Base-by-base conservation (phyloP, 2,329 filamentous ascomycete genomes). In the Pseudodiploospora longispora region DNA sequence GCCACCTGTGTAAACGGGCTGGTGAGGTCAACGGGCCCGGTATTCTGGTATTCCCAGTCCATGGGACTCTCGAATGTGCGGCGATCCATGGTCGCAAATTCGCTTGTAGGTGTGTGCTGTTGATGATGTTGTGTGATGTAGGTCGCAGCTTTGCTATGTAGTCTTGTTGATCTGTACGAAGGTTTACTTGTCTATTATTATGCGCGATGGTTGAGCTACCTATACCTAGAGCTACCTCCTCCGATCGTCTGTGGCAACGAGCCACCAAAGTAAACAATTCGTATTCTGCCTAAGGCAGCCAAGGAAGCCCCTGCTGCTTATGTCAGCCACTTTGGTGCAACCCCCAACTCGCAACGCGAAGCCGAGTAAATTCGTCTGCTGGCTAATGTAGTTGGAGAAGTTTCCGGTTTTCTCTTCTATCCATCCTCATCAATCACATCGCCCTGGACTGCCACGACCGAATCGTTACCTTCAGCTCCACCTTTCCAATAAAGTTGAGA, bases 1-100 rank as follows among this genome's bases (percentile, higher is more conserved):
- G 69, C 67, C 33, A 74, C 69, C 50, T 78, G 75, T 19, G 73
- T 68, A 59, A 82, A 83, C 2, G 80, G 80, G 50, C 78, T 82
- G 7, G 75, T 77, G 12, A 71, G 71, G 61, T 83, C 80, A 48
- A 78, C 61, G 12, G 77, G 78, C 2, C 72, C 77, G 39, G 66
- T 61, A 48, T 68, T 62, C 53, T 82, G 72, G 59, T 79, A 83
- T 58, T 83, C 76, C 75, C 76, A 83, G 54, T 83, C 80, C 80
- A 83, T 83, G 50, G 69, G 78, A 49, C 75, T 69, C 61, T 82
- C 78, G 50, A 68, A 74, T 2, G 73, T 78, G 54, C 80, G 69
- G 52, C 69, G 69, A 43, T 77, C 70, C 70, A 76, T 80, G 52
- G 43, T 50, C 31, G 42, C 39, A 19, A 19, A 19, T 19, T 19